Evolutionary conservation across 2,329 filamentous ascomycete genomes (phyloP), one percentile per base, ranked within the genome.

Genomic region (Stachybotrys elegans): DNA sequence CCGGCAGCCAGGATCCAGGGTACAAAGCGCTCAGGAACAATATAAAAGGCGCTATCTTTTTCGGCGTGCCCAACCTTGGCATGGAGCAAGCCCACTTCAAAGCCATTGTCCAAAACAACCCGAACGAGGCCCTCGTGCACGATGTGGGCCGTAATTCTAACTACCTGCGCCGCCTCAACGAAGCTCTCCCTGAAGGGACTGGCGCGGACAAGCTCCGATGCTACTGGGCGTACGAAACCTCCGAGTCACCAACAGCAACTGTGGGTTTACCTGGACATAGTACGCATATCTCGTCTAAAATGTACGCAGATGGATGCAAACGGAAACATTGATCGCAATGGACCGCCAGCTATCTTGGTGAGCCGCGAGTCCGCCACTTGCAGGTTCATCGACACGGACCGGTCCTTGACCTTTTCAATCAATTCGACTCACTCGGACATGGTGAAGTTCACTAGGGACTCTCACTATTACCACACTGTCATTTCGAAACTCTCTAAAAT

Each of bases 371-470:
- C 38, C 17, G 38, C 38, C 11, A 40, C 38, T 16, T 29, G 38
- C 19, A 29, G 38, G 22, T 6, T 40, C 7, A 29, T 29, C 6
- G 23, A 29, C 13, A 40, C 11, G 4, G 23, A 40, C 22, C 38
- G 16, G 6, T 19, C 38, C 6, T 17, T 17, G 12, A 29, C 23
- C 12, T 27, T 40, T 27, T n/a, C 22, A 6, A 40, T 40, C 5
- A 29, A 40, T 14, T 22, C 38, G 29, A 40, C 22, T 9, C 38
- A 40, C 29, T 40, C 38, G n/a, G 38, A 29, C n/a, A 40, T 40
- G 38, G 38, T 40, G 14, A 40, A 40, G 17, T 40, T 40, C 20
- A 29, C 38, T 11, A 17, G 38, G 20, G 22, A 25, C 14, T 29
- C 38, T 23, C 23, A 40, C 19, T 20, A 27, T 12, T 29, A 40